Evolutionary conservation across 2,329 filamentous ascomycete genomes (phyloP).

Genomic region (Scopulariopsis brevicaulis): DNA sequence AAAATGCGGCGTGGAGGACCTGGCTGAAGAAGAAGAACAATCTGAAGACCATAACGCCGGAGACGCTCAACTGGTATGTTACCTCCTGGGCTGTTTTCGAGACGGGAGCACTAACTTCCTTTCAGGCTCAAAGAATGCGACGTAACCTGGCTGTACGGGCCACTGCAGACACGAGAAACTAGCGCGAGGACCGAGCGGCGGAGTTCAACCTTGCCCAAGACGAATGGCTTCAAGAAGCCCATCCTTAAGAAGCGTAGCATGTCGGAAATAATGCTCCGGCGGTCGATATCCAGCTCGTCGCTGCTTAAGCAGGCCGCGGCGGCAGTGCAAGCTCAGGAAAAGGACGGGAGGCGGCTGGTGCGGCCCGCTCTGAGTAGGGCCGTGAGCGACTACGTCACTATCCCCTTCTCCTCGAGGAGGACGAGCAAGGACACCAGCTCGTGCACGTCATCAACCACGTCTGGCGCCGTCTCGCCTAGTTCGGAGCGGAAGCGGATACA

Average conservation of each 20-base stretch:
- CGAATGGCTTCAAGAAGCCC: constrained; percentile 70
- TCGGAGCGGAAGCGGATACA: constrained; percentile 76
- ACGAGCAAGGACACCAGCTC: constrained; percentile 47
- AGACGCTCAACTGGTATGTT: constrained; percentile 78
- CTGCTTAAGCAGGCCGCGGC: constrained; percentile 82
- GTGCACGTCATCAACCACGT: constrained; percentile 51
- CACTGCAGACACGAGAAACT: constrained; percentile 54
- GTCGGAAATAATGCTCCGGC: constrained; percentile 89
- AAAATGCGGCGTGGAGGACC: constrained; percentile 95
- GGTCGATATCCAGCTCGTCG: constrained; percentile 78
- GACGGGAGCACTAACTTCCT: background rate
- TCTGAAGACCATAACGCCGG: constrained; percentile 77
- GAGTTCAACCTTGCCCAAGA: constrained; percentile 31
- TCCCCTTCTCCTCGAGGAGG: constrained; percentile 49
- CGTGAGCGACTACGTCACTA: constrained; percentile 57
- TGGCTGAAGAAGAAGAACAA: constrained; percentile 91
- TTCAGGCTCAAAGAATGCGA: constrained; percentile 93
- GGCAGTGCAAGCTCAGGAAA: constrained; percentile 73
- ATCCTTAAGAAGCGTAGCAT: constrained; percentile 95
- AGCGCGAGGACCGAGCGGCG: background rate
- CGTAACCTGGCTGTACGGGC: constrained; percentile 95
- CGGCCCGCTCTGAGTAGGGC: constrained; percentile 48
- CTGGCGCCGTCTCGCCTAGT: constrained; percentile 53
- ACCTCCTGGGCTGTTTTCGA: background rate
- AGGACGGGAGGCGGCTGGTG: constrained; percentile 35